These are phyloP conservation scores for Naganishia friedmannii DNA, from an alignment of 768 basidiomycete species.

Conservation along the genomic window DNA sequence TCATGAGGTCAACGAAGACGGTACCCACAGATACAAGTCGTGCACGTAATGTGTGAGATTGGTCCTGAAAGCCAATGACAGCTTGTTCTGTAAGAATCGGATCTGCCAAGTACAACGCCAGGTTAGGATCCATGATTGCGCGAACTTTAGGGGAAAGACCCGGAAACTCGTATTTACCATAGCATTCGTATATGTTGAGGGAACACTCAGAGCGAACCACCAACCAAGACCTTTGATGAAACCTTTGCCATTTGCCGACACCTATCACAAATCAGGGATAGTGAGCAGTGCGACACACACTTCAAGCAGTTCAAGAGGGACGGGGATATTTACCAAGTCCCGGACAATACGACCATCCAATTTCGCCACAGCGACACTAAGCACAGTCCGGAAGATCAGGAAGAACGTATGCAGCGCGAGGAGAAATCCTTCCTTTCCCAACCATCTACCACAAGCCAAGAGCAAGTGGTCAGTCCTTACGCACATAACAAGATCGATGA, in stretches of 20 bases:
- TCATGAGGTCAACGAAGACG: too few species aligned
- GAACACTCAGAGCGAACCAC: constrained; percentile 88
- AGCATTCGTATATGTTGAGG: constrained; percentile 91
- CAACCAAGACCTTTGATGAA: constrained; percentile 75
- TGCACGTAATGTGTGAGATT: constrained; percentile 85
- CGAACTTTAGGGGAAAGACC: too few species aligned
- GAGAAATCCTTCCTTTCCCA: constrained; percentile 66
- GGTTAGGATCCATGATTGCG: neutral
- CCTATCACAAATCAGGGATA: constrained; percentile 48
- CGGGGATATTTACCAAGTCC: constrained; percentile 61
- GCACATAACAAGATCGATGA: neutral
- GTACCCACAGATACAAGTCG: constrained; percentile 81
- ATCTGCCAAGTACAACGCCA: constrained; percentile 58
- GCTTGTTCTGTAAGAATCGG: constrained; percentile 78
- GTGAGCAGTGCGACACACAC: neutral
- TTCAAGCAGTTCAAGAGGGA: neutral
- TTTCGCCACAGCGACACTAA: constrained; percentile 81
- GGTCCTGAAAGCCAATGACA: constrained; percentile 77
- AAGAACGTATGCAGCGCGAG: constrained; percentile 77
- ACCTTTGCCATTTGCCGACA: constrained; percentile 77
- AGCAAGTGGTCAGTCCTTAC: neutral
- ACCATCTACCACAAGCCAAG: constrained; percentile 34
- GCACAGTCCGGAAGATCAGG: constrained; percentile 76
- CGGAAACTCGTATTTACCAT: too few species aligned
- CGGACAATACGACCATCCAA: constrained; percentile 86